Conservation (phyloP, 2,329 filamentous ascomycete species). For the Endothia cerciana region DNA sequence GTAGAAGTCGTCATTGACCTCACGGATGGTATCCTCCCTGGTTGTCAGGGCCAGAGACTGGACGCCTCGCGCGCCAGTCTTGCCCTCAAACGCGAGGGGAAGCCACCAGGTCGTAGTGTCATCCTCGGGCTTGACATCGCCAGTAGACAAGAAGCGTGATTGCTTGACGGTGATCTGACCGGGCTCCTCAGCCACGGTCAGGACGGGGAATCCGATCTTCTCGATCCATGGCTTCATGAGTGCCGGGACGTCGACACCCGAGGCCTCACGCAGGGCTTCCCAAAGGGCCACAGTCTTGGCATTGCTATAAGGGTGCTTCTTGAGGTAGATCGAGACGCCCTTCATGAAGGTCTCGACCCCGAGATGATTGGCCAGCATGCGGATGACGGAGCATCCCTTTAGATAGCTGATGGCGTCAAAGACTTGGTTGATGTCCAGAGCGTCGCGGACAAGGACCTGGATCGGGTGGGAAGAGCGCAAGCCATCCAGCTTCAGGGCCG, state of each 20-base stretch:
- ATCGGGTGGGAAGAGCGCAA: conserved; percentile 94
- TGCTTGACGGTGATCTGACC: conserved; percentile 84
- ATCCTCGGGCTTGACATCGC: conserved; percentile 88
- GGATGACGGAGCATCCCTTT: conserved; percentile 94
- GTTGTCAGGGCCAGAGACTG: conserved; percentile 70
- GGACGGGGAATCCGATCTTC: conserved; percentile 90
- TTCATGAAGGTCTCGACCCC: conserved; percentile 86
- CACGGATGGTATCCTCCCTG: conserved; percentile 76
- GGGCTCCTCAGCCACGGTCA: conserved; percentile 83
- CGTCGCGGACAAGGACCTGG: conserved; percentile 91
- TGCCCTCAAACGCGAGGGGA: conserved; percentile 82
- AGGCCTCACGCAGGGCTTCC: conserved; percentile 84
- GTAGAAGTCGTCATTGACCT: conserved; percentile 81
- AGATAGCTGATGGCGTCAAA: conserved; percentile 97
- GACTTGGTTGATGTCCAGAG: conserved; percentile 95
- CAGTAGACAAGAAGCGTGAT: conserved; percentile 86
- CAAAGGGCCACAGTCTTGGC: conserved; percentile 92
- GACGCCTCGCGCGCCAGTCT: conserved; percentile 64
- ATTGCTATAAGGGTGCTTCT: conserved; percentile 84
- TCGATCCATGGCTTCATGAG: conserved; percentile 96
- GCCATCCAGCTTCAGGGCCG: conserved; percentile 86
- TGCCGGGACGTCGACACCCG: conserved; percentile 79
- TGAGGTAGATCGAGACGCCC: conserved; percentile 88
- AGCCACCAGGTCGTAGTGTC: conserved; percentile 96
- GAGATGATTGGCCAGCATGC: conserved; percentile 92